Evolutionary conservation across 2,329 filamentous ascomycete genomes (phyloP), one percentile per base, ranked within the genome.

Genomic region (Hypocreales sp.): DNA sequence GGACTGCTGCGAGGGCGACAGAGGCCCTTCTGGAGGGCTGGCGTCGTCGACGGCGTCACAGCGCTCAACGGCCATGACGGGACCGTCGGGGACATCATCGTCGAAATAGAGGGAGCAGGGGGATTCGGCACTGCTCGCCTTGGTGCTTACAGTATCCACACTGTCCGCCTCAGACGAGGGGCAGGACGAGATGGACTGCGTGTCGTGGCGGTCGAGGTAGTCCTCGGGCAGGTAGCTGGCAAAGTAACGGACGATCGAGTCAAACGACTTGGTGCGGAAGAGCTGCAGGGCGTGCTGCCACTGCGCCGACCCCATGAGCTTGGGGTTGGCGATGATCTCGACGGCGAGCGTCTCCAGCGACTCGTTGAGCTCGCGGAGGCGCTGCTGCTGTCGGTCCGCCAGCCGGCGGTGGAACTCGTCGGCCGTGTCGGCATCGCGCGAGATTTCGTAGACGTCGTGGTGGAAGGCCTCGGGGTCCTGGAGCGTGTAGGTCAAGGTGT

Each of bases 401-500:
- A 72, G 56, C 31, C 68, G 47, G 24, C 48, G 52, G 39, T 72
- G 62, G 40, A 72, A 70, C 39, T 72, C 62, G 25, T 60, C 60
- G 29, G 50, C 34, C n/a, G 59, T 58, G 30, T 51, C 48, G 29
- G 67, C 67, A 28, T 56, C 49, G 41, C 50, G 55, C 20, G 67
- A 67, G 26, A 72, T 58, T 47, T 72, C 67, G 51, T 50, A 67
- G 35, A 72, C 67, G 42, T 72, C 67, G 45, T 69, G 64, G 43
- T 72, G 64, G 34, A 72, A 72, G 28, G 67, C 67, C 35, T 69
- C 62, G 36, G 64, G 61, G 47, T 72, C 67, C 41, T 70, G 67
- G 17, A 72, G 60, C 24, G 60, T 53, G 27, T 61, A 62, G 27
- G 61, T 50, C 29, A 71, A 51, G 25, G 67, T 72, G 49, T 72